Conservation (phyloP, 2,329 filamentous ascomycete species). For the Epichloe amarillans region DNA sequence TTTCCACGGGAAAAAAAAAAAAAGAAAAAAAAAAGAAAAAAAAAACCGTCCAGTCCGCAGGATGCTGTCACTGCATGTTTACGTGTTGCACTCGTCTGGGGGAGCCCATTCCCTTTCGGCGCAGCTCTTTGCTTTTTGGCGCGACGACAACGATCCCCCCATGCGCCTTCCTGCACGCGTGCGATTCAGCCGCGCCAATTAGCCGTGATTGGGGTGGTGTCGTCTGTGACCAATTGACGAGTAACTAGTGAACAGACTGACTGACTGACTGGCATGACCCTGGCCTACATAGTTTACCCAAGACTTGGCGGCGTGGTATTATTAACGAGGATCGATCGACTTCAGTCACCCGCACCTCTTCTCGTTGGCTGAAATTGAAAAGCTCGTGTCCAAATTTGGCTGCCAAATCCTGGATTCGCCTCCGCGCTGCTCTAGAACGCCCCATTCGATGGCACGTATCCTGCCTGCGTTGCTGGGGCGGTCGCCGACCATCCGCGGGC, state of each 20-base stretch:
- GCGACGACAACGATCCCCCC: too few relatives aligned
- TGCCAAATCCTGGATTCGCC: conserved; percentile 1
- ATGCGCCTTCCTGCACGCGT: too few relatives aligned
- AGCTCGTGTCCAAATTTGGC: conserved; percentile 22
- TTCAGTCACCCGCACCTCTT: conserved; percentile 8
- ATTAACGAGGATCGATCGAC: conserved; percentile 15
- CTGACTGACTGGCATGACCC: neutral
- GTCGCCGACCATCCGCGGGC: too few relatives aligned
- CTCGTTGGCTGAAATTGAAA: conserved; percentile 5
- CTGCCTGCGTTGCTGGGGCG: neutral
- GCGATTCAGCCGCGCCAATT: neutral
- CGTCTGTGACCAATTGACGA: neutral
- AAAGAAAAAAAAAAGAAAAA: too few relatives aligned
- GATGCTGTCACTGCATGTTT: too few relatives aligned
- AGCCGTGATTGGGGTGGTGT: neutral
- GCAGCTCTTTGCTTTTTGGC: too few relatives aligned
- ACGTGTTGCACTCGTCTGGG: too few relatives aligned
- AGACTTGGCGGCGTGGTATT: neutral
- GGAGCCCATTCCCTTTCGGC: too few relatives aligned
- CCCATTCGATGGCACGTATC: neutral
- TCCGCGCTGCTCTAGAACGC: neutral
- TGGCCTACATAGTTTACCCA: neutral
- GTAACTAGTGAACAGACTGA: too few relatives aligned
- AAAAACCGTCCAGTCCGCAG: too few relatives aligned
- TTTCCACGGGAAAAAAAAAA: too few relatives aligned